Evolutionary conservation across 164 flowering plant genomes (phyloP).

Genomic region (Annona cherimola): DNA sequence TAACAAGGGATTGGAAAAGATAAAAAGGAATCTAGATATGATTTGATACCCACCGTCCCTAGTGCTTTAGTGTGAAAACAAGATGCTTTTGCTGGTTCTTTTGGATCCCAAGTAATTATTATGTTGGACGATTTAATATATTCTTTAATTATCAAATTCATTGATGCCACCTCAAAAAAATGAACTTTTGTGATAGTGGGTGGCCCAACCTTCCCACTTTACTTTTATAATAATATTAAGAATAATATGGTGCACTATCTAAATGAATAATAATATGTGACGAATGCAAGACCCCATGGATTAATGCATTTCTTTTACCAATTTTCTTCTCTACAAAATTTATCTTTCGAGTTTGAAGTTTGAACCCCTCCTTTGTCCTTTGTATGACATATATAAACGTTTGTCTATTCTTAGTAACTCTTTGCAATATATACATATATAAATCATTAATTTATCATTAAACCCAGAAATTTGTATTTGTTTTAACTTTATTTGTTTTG

Average conservation of each 20-base stretch:
- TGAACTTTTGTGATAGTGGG: slow-evolving; percentile 23
- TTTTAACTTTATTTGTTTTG: no score
- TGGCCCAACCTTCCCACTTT: slow-evolving; percentile 3
- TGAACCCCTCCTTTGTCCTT: no score
- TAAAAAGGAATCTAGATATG: slow-evolving; percentile 7
- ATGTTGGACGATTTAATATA: slow-evolving; percentile 1
- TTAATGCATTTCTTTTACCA: neutral
- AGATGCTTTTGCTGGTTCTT: slow-evolving; percentile 7
- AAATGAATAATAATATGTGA: neutral
- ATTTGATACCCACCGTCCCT: slow-evolving; percentile 5
- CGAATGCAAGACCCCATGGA: neutral
- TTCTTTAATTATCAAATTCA: slow-evolving; percentile 12
- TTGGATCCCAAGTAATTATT: slow-evolving; percentile 6
- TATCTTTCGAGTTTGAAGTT: neutral
- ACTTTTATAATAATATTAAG: neutral
- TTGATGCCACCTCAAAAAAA: slow-evolving; percentile 40
- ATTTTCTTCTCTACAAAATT: neutral
- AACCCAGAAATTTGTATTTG: no score
- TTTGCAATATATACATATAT: no score
- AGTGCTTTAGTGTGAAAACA: slow-evolving; percentile 8
- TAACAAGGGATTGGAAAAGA: neutral
- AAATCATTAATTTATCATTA: no score
- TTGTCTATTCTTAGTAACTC: no score
- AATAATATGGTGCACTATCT: neutral
- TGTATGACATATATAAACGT: no score